phyloP scores from a whole-genome alignment of 2,329 filamentous ascomycete species.

The Aspergillus thermomutatus region DNA sequence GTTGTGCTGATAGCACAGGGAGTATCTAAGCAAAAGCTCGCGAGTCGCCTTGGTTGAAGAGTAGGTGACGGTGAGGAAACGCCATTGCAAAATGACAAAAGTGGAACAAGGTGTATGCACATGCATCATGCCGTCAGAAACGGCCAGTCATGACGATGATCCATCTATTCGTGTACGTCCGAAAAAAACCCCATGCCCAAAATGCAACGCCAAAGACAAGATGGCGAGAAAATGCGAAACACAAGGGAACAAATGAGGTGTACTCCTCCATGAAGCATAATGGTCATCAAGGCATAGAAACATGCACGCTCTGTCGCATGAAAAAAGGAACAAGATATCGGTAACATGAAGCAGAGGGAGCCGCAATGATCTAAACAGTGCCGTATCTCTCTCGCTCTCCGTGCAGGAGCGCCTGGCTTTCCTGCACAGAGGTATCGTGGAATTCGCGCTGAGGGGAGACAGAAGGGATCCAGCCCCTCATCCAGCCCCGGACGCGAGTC shows the following conservation, averaged over 20 bases:
- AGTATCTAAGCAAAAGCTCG: background rate
- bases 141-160: background rate
- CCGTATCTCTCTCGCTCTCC: constrained; percentile 31
- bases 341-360: background rate
- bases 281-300: background rate
- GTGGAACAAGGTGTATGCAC: background rate
- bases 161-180: background rate
- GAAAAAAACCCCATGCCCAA: background rate
- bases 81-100: background rate
- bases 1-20: background rate
- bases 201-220: background rate
- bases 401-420: constrained; percentile 30
- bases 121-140: background rate
- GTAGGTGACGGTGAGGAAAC: background rate
- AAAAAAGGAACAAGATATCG: background rate
- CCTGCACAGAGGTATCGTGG: constrained; percentile 12
- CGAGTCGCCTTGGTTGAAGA: background rate
- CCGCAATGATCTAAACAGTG: constrained; percentile 24
- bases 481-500: constrained; percentile 60
- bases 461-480: constrained; percentile 63
- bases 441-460: constrained; percentile 35
- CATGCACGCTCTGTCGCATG: background rate
- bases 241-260: background rate
- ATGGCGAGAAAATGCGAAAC: background rate
- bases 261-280: background rate